Percentiles rank a stretch among this genome's conserved stretches.
These are phyloP conservation scores for Mycena olivaceomarginata DNA, from an alignment of 768 basidiomycete genomes.

Conservation along the genomic window DNA sequence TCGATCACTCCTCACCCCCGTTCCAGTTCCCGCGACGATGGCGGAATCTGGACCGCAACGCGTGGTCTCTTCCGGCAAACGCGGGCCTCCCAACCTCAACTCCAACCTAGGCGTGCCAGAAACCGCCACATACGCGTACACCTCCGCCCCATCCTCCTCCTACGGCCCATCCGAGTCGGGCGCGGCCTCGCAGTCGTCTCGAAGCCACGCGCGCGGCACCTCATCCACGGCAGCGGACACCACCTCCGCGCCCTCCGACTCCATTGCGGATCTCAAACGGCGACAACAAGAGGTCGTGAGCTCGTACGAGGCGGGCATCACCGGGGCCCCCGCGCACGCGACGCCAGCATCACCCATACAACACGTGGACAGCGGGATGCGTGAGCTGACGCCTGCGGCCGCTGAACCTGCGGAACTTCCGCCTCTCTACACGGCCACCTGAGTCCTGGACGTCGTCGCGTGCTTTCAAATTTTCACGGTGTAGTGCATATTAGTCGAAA, in stretches of 20 bases:
- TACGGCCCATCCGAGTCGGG: not conserved
- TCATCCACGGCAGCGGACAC: not conserved
- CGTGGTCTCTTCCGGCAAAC: not conserved
- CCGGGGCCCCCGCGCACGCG: not conserved
- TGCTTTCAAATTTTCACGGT: not conserved
- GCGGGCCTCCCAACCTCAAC: not conserved
- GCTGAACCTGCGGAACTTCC: not conserved
- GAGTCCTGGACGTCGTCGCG: not conserved
- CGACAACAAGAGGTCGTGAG: slow-evolving; percentile 7
- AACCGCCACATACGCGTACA: not conserved
- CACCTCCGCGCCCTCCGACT: not conserved
- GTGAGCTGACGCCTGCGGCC: not conserved
- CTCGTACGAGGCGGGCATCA: not conserved
- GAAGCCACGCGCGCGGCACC: not conserved
- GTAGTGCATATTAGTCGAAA: not conserved
- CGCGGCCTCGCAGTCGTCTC: too few species aligned
- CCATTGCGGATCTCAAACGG: slow-evolving; percentile 3
- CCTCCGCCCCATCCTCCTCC: not conserved
- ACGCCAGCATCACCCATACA: not conserved
- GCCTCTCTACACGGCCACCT: not conserved
- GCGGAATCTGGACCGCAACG: not conserved
- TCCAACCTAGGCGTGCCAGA: not conserved
- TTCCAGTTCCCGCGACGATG: not conserved
- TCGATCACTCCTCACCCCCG: slow-evolving; percentile 1
- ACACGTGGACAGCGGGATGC: not conserved